phyloP scores from a whole-genome alignment of 2,329 filamentous ascomycete genomes.

The Hymenoscyphus salicellus region DNA sequence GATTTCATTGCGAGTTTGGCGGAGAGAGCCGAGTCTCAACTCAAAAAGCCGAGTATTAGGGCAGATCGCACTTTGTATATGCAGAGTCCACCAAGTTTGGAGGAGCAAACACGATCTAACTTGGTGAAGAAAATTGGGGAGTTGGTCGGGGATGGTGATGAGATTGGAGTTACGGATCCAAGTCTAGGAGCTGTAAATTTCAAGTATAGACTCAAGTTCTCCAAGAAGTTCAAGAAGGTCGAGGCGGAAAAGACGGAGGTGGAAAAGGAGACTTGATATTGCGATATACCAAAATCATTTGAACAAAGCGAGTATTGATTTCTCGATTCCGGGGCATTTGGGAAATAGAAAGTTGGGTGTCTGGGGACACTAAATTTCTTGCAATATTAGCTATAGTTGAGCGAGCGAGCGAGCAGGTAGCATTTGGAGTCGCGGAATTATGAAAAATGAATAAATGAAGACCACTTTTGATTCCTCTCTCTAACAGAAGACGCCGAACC shows the following conservation, averaged over 20 bases:
- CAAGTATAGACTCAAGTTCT: slow-evolving; percentile 35
- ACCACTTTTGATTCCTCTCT: neutral
- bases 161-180: slow-evolving; percentile 90
- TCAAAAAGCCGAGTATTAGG: slow-evolving; percentile 89
- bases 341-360: neutral
- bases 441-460: neutral
- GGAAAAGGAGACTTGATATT: neutral
- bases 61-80: slow-evolving; percentile 87
- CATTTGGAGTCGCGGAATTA: neutral
- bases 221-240: slow-evolving; percentile 18
- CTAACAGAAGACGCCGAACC: neutral
- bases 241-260: neutral
- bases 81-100: slow-evolving; percentile 75
- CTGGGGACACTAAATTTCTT: neutral
- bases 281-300: neutral
- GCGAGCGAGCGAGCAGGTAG: neutral
- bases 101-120: slow-evolving; percentile 81
- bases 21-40: slow-evolving; percentile 79
- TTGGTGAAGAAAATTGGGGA: slow-evolving; percentile 74
- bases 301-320: neutral
- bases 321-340: neutral
- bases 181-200: slow-evolving; percentile 59
- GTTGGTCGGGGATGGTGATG: slow-evolving; percentile 75
- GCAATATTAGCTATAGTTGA: neutral
- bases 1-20: slow-evolving; percentile 84